These are phyloP conservation scores for Albatrellus ellisii DNA, from an alignment of 768 basidiomycete species.

Conservation along the genomic window DNA sequence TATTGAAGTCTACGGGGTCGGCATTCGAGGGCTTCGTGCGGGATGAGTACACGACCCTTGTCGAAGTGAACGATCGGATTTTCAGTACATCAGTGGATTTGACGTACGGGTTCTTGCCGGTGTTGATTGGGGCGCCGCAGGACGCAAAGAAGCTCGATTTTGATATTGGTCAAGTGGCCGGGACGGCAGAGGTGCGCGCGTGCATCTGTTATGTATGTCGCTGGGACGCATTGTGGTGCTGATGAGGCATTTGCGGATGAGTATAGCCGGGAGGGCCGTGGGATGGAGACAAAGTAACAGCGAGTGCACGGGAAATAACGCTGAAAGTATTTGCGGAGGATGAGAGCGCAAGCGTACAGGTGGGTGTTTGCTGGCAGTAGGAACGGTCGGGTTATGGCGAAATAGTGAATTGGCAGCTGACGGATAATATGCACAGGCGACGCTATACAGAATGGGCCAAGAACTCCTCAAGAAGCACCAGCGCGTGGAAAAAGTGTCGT, in stretches of 20 bases:
- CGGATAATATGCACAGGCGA: conserved; percentile 44
- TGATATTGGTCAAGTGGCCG: conserved; percentile 20
- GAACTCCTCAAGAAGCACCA: conserved; percentile 54
- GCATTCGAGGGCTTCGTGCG: conserved; percentile 69
- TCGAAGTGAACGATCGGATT: conserved; percentile 76
- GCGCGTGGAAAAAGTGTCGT: conserved; percentile 46
- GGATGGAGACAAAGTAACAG: conserved; percentile 41
- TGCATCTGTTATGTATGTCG: not conserved
- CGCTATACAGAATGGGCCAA: conserved; percentile 81
- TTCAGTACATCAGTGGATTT: conserved; percentile 84
- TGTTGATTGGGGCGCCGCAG: conserved; percentile 31
- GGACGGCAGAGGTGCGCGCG: conserved; percentile 1
- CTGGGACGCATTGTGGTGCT: not conserved
- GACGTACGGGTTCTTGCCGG: conserved; percentile 44
- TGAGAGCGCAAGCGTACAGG: conserved; percentile 88
- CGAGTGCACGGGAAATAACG: conserved; percentile 46
- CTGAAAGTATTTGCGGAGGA: conserved; percentile 76
- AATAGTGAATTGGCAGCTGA: not conserved
- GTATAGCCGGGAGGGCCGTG: conserved; percentile 38
- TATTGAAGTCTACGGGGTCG: conserved; percentile 84
- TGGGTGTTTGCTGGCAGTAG: conserved; percentile 21
- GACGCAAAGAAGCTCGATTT: conserved; percentile 45
- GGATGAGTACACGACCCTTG: conserved; percentile 84
- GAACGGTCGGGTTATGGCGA: not conserved
- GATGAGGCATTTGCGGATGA: conserved; percentile 3